Conservation (phyloP, 2,329 filamentous ascomycete genomes). For the Aspergillus sp. region DNA sequence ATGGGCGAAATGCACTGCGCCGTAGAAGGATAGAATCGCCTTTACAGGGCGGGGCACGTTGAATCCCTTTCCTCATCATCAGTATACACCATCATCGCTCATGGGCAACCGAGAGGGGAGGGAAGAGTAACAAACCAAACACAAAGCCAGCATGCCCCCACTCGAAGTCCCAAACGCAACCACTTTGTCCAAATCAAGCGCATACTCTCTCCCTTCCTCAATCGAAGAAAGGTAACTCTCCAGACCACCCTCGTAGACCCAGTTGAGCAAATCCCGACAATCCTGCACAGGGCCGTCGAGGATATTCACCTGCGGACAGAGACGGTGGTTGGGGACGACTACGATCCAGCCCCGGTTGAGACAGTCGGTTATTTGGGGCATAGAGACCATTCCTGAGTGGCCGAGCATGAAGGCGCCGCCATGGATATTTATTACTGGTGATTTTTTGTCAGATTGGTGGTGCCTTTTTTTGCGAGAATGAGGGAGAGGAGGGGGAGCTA, state of each 20-base stretch:
- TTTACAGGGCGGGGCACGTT: constrained; percentile 28
- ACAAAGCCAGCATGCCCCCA: constrained; percentile 45
- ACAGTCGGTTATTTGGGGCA: constrained; percentile 35
- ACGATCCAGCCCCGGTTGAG: constrained; percentile 36
- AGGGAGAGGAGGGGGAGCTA: constrained; percentile 7
- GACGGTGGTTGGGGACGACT: constrained; percentile 27
- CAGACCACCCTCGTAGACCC: constrained; percentile 31
- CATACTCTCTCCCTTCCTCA: constrained; percentile 7
- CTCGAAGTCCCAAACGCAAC: constrained; percentile 47
- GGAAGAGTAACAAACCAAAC: constrained; percentile 25
- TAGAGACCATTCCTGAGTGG: constrained; percentile 34
- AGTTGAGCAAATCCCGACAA: constrained; percentile 39
- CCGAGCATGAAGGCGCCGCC: constrained; percentile 43
- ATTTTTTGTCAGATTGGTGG: background rate
- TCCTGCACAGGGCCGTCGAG: constrained; percentile 45
- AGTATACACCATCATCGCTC: background rate
- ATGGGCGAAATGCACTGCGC: constrained; percentile 36
- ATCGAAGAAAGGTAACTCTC: constrained; percentile 22
- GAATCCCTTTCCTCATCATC: constrained; percentile 27
- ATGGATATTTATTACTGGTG: constrained; percentile 39
- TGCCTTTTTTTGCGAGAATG: background rate
- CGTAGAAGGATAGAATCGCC: constrained; percentile 41
- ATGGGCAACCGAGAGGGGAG: too few species aligned
- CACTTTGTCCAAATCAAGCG: constrained; percentile 28
- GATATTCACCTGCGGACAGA: constrained; percentile 45